Evolutionary conservation across 495 filamentous ascomycete genomes (phyloP), one percentile per base, ranked within the genome.

Genomic region (Jackrogersella multiformis): DNA sequence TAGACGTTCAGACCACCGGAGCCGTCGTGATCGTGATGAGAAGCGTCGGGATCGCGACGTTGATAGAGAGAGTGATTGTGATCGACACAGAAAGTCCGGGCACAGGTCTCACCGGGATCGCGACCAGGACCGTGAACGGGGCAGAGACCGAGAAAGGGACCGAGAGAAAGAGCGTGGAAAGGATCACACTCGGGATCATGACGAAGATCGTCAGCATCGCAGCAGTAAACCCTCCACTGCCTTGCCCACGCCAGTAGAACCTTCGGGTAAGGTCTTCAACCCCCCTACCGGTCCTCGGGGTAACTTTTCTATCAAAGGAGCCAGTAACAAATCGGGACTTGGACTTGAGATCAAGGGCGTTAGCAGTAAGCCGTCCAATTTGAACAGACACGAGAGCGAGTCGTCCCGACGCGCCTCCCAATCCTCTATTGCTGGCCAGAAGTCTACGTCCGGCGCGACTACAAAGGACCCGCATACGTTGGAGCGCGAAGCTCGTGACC

Each of bases 401-500:
- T 9, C 44, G 36, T 69, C 68, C 21, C 74, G 76, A 5, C 77
- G 76, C 15, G 63, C 75, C 20, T 80, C 79, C 2, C 74, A 78
- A 15, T 81, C 80, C 7, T 80, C 81, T 0, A 78, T 79, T 10
- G 64, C 66, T 18, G 58, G 53, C 10, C 81, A 84, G n/a, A 75
- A 73, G 13, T 16, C 68, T 32, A 15, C 66, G 9, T 34, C 71
- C 15, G 16, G 68, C 13, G 53, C 52, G 15, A 32, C 72, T 23
- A 36, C 65, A 7, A 73, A 76, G 66, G 90, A 97, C 72, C 87
- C 89, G 0, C 88, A 94, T 69, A 89, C 90, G 0, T 78, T 89
- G 1, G 92, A 94, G 71, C 88, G 92, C 13, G 90, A 92, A 73
- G 87, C 87, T 10, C 83, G 90, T 12, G 88, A 93, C 61, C 82